phyloP scores from a whole-genome alignment of 2,329 filamentous ascomycete genomes.

The Berkeleyomyces basicola region DNA sequence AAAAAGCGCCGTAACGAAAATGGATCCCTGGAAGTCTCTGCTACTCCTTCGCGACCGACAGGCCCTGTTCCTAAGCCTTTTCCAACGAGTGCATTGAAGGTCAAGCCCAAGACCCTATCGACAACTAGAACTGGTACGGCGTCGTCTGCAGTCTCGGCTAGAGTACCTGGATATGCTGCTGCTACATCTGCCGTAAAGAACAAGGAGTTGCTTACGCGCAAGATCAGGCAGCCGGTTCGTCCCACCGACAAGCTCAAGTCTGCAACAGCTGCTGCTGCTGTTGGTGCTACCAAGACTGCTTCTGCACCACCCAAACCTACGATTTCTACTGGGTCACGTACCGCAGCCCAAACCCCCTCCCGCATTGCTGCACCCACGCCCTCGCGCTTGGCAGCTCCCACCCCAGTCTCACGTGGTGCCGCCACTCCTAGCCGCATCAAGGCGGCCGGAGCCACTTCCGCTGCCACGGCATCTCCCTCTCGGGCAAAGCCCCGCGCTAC shows the following conservation, averaged over 20 bases:
- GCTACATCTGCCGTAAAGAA: conserved; percentile 10
- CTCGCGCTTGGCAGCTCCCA: neutral
- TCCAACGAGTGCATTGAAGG: conserved; percentile 8
- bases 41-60: conserved; percentile 29
- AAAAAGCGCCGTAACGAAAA: conserved; percentile 42
- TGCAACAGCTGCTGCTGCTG: neutral
- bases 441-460: neutral
- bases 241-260: conserved; percentile 11
- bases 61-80: conserved; percentile 17
- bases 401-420: neutral
- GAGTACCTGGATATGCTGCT: conserved; percentile 8
- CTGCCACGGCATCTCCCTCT: neutral
- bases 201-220: conserved; percentile 9
- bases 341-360: neutral
- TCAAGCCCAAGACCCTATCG: conserved; percentile 8
- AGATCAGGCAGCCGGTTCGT: conserved; percentile 12
- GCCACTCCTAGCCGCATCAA: conserved; percentile 1
- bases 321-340: neutral
- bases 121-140: neutral
- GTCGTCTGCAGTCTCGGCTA: neutral
- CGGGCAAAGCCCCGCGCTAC: neutral
- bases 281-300: neutral
- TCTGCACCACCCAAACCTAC: neutral
- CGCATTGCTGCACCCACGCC: neutral
- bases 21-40: conserved; percentile 34